Evolutionary conservation across 2,329 filamentous ascomycete genomes (phyloP).

Genomic region (Didymella arachidicola): DNA sequence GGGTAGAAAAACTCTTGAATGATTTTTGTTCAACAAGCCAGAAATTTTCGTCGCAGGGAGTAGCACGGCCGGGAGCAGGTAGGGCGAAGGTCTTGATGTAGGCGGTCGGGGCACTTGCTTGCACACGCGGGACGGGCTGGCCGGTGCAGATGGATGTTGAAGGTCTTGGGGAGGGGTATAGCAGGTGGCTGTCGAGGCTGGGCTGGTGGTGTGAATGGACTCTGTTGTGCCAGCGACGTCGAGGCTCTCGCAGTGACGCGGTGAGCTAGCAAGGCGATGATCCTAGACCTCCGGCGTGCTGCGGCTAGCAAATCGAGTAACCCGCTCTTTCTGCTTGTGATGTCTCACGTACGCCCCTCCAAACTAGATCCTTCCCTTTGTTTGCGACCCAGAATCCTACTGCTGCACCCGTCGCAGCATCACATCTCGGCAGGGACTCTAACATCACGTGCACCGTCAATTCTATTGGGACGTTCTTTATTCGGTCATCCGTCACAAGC

Average conservation of each 20-base stretch:
- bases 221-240: slow-evolving; percentile 14
- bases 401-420: slow-evolving; percentile 8
- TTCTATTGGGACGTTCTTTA: slow-evolving; percentile 9
- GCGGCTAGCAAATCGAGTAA: slow-evolving; percentile 22
- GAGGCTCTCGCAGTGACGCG: slow-evolving; percentile 16
- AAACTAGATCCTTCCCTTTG: slow-evolving; percentile 1
- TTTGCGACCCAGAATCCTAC: slow-evolving; percentile 1
- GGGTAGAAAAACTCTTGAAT: slow-evolving; percentile 42
- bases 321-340: slow-evolving; percentile 17
- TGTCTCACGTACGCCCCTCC: slow-evolving; percentile 8
- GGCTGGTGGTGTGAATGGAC: slow-evolving; percentile 15
- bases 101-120: slow-evolving; percentile 24
- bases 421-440: neutral
- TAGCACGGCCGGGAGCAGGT: slow-evolving; percentile 32
- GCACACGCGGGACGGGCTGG: slow-evolving; percentile 11
- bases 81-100: slow-evolving; percentile 22
- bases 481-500: slow-evolving; percentile 19
- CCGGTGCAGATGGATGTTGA: slow-evolving; percentile 11
- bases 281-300: slow-evolving; percentile 10
- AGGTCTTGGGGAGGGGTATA: slow-evolving; percentile 9
- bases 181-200: slow-evolving; percentile 14
- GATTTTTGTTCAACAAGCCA: slow-evolving; percentile 34
- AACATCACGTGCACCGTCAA: slow-evolving; percentile 10
- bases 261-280: slow-evolving; percentile 17
- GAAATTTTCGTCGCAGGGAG: slow-evolving; percentile 38